Conservation (phyloP, 73 alveolate genomes). For the Paramecium primaurelia region DNA sequence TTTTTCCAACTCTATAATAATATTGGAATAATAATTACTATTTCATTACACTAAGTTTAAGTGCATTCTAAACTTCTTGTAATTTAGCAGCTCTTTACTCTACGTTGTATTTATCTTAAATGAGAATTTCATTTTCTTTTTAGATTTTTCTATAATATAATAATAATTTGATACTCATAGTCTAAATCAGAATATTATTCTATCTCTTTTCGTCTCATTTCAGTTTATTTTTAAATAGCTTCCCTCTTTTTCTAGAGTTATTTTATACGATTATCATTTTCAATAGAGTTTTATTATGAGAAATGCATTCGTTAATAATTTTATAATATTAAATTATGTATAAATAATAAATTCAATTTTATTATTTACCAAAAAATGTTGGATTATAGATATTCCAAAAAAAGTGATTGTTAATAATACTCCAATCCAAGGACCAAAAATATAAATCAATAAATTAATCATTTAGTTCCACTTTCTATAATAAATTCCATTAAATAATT, state of each 20-base stretch:
- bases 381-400: background rate
- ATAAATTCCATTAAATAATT: conserved; percentile 28
- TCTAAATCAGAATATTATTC: background rate
- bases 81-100: conserved; percentile 19
- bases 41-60: background rate
- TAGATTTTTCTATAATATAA: background rate
- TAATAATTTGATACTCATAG: background rate
- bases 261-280: background rate
- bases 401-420: background rate
- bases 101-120: background rate
- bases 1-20: background rate
- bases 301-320: background rate
- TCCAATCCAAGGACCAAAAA: conserved; percentile 44
- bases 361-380: background rate
- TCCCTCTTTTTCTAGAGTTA: background rate
- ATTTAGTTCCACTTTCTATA: conserved; percentile 36
- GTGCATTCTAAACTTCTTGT: background rate
- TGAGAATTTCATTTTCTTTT: background rate
- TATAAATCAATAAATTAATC: conserved; percentile 5
- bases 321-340: background rate
- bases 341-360: background rate
- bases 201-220: background rate
- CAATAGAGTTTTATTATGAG: background rate
- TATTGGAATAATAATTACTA: background rate
- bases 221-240: background rate